These are phyloP conservation scores for Phytophthora pistaciae DNA, from an alignment of 352 stramenopile species.

Conservation along the genomic window DNA sequence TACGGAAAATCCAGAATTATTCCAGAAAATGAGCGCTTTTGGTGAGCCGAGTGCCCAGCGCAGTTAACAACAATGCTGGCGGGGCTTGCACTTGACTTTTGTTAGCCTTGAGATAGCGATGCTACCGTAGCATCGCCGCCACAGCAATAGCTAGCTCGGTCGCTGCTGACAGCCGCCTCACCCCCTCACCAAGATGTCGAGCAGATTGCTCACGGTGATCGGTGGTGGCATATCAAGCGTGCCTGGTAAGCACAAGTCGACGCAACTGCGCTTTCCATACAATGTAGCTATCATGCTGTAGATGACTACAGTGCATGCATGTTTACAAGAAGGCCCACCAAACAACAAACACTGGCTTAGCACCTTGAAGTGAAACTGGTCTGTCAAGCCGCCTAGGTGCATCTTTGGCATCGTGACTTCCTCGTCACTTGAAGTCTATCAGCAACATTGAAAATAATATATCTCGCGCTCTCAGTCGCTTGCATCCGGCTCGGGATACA, in stretches of 20 bases:
- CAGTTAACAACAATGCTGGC: too few species aligned
- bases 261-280: not conserved
- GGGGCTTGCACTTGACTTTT: too few species aligned
- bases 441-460: not conserved
- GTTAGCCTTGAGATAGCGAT: too few species aligned
- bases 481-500: too few species aligned
- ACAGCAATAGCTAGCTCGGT: too few species aligned
- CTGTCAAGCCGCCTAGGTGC: not conserved
- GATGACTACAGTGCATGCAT: too few species aligned
- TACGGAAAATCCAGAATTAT: constrained; percentile 28
- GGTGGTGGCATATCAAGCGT: too few species aligned
- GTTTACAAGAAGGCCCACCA: too few species aligned
- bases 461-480: not conserved
- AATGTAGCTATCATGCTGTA: too few species aligned
- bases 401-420: not conserved
- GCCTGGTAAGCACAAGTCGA: not conserved
- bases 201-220: not conserved
- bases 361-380: not conserved
- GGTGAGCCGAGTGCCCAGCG: not conserved
- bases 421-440: not conserved
- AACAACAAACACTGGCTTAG: too few species aligned
- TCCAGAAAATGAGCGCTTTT: constrained; percentile 11
- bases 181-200: not conserved
- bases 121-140: too few species aligned
- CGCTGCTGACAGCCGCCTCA: too few species aligned